Evolutionary conservation across 768 basidiomycete genomes (phyloP).

Genomic region (Termitomyces sp.): DNA sequence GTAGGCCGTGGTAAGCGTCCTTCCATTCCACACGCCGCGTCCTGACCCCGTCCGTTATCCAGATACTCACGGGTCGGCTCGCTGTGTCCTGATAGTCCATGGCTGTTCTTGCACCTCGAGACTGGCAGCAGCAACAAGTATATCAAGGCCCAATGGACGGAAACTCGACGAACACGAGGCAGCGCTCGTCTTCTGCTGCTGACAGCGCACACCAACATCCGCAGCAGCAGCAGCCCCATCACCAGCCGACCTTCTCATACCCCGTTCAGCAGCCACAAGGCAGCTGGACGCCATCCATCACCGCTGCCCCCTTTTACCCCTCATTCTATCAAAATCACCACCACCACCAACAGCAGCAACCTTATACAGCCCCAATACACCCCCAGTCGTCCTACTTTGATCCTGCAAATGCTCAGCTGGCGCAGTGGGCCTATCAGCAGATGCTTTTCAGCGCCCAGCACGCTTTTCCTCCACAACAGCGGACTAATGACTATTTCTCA

Average conservation of each 20-base stretch:
- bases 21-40: not conserved
- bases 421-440: slow-evolving; percentile 88
- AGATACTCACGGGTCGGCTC: slow-evolving; percentile 14
- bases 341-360: slow-evolving; percentile 48
- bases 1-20: slow-evolving; percentile 13
- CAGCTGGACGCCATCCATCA: slow-evolving; percentile 61
- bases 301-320: slow-evolving; percentile 71
- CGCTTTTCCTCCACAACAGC: slow-evolving; percentile 32
- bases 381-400: slow-evolving; percentile 62
- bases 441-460: slow-evolving; percentile 80
- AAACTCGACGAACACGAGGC: slow-evolving; percentile 39
- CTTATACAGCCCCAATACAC: slow-evolving; percentile 31
- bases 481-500: slow-evolving; percentile 51
- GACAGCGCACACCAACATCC: slow-evolving; percentile 34
- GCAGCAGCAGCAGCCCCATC: slow-evolving; percentile 27
- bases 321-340: slow-evolving; percentile 71
- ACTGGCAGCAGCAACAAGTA: slow-evolving; percentile 49
- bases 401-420: slow-evolving; percentile 68
- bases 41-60: slow-evolving; percentile 2
- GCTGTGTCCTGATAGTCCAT: slow-evolving; percentile 39
- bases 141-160: slow-evolving; percentile 57
- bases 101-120: slow-evolving; percentile 75
- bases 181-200: slow-evolving; percentile 57
- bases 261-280: slow-evolving; percentile 67
- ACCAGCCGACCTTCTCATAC: slow-evolving; percentile 52